Evolutionary conservation across 441 rosid genomes (phyloP).

Genomic region (Arabidopsis hybrid): DNA sequence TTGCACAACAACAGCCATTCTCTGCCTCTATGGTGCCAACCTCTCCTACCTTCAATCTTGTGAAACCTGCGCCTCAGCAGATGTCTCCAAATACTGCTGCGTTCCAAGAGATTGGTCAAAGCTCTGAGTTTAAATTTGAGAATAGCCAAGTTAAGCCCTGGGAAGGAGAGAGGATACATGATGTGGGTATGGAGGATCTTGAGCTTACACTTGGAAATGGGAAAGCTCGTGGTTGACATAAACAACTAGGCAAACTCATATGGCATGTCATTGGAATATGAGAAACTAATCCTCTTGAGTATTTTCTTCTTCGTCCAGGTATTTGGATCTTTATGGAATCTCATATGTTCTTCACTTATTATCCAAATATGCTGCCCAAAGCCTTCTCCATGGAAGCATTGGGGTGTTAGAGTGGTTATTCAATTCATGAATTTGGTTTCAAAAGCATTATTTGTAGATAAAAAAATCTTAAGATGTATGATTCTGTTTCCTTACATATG

Average conservation of each 20-base stretch:
- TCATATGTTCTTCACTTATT: slow-evolving; percentile 28
- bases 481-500: slow-evolving; percentile 35
- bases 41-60: slow-evolving; percentile 91
- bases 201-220: slow-evolving; percentile 93
- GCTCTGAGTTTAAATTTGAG: slow-evolving; percentile 76
- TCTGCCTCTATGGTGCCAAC: slow-evolving; percentile 64
- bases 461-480: slow-evolving; percentile 36
- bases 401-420: slow-evolving; percentile 39
- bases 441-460: slow-evolving; percentile 66
- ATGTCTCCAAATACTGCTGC: slow-evolving; percentile 47
- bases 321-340: slow-evolving; percentile 16
- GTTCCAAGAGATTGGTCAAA: slow-evolving; percentile 68
- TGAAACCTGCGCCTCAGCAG: slow-evolving; percentile 59
- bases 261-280: slow-evolving; percentile 24
- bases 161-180: slow-evolving; percentile 99
- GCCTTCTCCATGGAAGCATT: slow-evolving; percentile 46
- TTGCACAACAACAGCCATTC: slow-evolving; percentile 53
- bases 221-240: slow-evolving; percentile 62
- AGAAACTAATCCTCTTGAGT: slow-evolving; percentile 22
- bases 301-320: slow-evolving; percentile 27
- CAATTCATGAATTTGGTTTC: slow-evolving; percentile 47
- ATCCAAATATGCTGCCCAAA: slow-evolving; percentile 38
- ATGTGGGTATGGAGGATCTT: slow-evolving; percentile 90
- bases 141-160: slow-evolving; percentile 86
- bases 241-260: slow-evolving; percentile 1